Percentiles rank a stretch among this genome's conserved stretches.
Conservation (phyloP, 805 yeast genomes). For the Starmerella apicola region DNA sequence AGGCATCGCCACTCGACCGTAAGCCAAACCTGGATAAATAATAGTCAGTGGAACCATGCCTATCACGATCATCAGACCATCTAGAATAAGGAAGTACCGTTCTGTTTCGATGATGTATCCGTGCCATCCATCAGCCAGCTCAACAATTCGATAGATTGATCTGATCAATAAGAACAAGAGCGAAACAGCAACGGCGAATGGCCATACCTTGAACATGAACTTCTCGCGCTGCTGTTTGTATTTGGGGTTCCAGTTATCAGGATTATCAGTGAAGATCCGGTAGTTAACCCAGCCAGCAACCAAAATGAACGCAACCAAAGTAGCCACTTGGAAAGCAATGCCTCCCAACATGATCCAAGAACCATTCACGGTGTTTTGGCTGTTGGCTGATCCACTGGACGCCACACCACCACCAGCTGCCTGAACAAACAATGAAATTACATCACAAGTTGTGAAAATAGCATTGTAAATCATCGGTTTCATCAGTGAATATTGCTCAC, state of each 20-base stretch:
- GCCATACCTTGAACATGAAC: slow-evolving; percentile 18
- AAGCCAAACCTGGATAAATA: slow-evolving; percentile 53
- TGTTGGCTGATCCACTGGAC: no score
- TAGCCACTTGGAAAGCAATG: slow-evolving; percentile 58
- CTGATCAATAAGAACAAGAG: slow-evolving; percentile 48
- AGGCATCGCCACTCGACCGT: slow-evolving; percentile 28
- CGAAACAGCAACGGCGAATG: slow-evolving; percentile 27
- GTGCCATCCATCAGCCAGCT: slow-evolving; percentile 58
- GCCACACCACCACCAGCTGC: slow-evolving; percentile 51
- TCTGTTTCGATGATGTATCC: slow-evolving; percentile 55
- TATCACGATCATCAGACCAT: slow-evolving; percentile 48
- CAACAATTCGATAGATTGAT: slow-evolving; percentile 62
- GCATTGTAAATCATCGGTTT: slow-evolving; percentile 51
- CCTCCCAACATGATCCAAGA: slow-evolving; percentile 67
- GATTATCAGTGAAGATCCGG: slow-evolving; percentile 6
- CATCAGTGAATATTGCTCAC: slow-evolving; percentile 38
- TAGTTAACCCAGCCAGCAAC: slow-evolving; percentile 36
- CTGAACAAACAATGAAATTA: slow-evolving; percentile 52
- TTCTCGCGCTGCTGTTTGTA: slow-evolving; percentile 15
- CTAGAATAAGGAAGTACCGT: slow-evolving; percentile 45
- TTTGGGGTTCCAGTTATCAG: slow-evolving; percentile 15
- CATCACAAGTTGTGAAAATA: slow-evolving; percentile 54
- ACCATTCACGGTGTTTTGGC: slow-evolving; percentile 37
- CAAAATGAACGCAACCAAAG: slow-evolving; percentile 49
- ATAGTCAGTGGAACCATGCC: slow-evolving; percentile 37